Evolutionary conservation across 1,284 basidiomycete species (phyloP).

Genomic region (Ganoderma lucidum): DNA sequence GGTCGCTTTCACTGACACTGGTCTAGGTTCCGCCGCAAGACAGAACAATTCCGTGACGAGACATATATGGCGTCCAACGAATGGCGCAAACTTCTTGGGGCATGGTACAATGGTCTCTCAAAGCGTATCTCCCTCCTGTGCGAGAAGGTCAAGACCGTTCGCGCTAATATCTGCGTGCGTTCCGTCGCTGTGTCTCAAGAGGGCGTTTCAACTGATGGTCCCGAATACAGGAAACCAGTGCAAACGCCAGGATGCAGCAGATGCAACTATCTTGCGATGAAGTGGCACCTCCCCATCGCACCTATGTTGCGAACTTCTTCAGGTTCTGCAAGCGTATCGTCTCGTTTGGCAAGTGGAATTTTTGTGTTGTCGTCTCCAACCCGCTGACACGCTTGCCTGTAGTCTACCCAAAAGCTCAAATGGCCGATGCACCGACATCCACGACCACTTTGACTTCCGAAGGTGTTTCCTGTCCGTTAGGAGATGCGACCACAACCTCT

Average conservation of each 20-base stretch:
- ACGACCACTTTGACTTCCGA: no score
- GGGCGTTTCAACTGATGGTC: neutral
- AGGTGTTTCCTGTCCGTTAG: no score
- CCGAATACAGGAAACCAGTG: neutral
- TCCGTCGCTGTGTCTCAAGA: no score
- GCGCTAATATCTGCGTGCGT: neutral
- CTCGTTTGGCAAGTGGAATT: no score
- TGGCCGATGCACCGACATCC: no score
- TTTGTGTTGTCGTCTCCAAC: no score
- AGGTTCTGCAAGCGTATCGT: neutral
- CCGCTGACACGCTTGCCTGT: no score
- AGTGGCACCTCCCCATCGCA: neutral
- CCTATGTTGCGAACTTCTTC: neutral
- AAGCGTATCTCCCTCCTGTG: neutral
- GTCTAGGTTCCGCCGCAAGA: neutral
- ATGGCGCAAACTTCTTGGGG: neutral
- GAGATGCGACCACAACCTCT: no score
- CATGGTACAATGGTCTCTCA: conserved; percentile 5
- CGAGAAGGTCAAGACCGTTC: neutral
- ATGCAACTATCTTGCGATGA: neutral
- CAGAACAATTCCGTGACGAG: neutral
- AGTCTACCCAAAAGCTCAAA: no score
- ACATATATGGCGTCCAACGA: neutral
- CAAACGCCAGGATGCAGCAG: neutral
- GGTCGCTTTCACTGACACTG: neutral